Evolutionary conservation across 495 filamentous ascomycete genomes (phyloP), one percentile per base, ranked within the genome.

Genomic region (Aspergillus diversus): DNA sequence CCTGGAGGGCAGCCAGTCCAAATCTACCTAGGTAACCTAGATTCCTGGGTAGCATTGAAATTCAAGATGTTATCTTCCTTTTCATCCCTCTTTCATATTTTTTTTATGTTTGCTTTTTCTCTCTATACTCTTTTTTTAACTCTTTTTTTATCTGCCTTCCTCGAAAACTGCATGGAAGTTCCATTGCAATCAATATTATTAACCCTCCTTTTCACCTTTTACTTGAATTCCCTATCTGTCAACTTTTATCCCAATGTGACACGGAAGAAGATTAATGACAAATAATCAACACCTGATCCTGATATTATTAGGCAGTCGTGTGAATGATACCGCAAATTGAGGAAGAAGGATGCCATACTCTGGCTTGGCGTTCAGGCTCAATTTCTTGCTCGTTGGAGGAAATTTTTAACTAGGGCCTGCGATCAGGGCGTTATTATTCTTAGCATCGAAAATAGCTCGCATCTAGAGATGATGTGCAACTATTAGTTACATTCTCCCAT

Each of bases 321-420:
- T 21, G 47, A 50, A 50, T 49, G 27, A 50, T 21, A 50, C 6
- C 47, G 7, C 11, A 50, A 50, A 50, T 50, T 27, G 47, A 21
- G 46, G n/a, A 15, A 15, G 8, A 43, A 43, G n/a, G 39, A 43
- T 13, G 11, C n/a, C 11, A 15, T 43, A 43, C n/a, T 43, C 39
- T 43, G 4, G 39, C 39, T 43, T 43, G 39, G 39, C 39, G n/a
- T 43, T 43, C 21, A 27, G 21, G 21, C 21, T 43, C 5, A 43
- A 13, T 43, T 43, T 43, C 39, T 43, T 27, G 21, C 1, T 27
- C 21, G 21, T 2, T 27, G 21, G 21, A 27, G 21, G 21, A 27
- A 27, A 27, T 27, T 27, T 2, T 27, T 27, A 1, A 27, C 2
- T 27, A 27, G 21, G 21, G 21, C 21, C 21, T 27, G 21, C 21